Percentiles rank a stretch among this genome's conserved stretches.
These are phyloP conservation scores for Spencermartinsiella ligniputridi DNA, from an alignment of 1,139 yeast species.

Conservation along the genomic window DNA sequence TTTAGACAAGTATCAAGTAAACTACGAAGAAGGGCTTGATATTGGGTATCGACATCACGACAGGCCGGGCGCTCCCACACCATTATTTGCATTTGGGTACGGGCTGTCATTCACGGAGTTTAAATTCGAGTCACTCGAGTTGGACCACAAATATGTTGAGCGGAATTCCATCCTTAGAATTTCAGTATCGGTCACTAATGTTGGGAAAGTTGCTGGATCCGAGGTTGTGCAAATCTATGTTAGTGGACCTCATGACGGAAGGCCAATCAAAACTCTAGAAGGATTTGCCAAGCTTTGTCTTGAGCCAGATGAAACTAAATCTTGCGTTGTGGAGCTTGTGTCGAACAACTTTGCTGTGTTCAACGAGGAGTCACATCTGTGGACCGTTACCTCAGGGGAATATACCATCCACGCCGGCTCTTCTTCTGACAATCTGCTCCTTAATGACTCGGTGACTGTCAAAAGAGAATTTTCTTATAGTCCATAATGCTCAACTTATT, in stretches of 20 bases:
- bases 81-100: slow-evolving; percentile 55
- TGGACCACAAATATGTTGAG: slow-evolving; percentile 9
- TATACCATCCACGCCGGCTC: too few species aligned
- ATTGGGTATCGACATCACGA: slow-evolving; percentile 61
- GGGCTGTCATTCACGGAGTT: slow-evolving; percentile 57
- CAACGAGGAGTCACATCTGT: too few species aligned
- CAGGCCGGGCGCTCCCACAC: slow-evolving; percentile 40
- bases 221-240: slow-evolving; percentile 49
- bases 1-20: slow-evolving; percentile 49
- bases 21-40: slow-evolving; percentile 54
- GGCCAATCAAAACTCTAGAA: slow-evolving; percentile 56
- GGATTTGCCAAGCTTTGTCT: slow-evolving; percentile 42
- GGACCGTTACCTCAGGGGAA: too few species aligned
- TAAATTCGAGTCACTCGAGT: slow-evolving; percentile 27
- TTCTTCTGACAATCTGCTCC: too few species aligned
- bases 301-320: slow-evolving; percentile 40
- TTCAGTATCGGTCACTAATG: slow-evolving; percentile 41
- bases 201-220: slow-evolving; percentile 41
- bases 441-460: too few species aligned
- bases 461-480: too few species aligned
- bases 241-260: slow-evolving; percentile 42
- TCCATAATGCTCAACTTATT: too few species aligned
- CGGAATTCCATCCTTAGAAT: slow-evolving; percentile 37
- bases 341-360: too few species aligned
- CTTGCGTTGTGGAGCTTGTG: too few species aligned